Evolutionary conservation across 148 eudicot genomes (phyloP), one percentile per base, ranked within the genome.

Genomic region (Cornus controversa): DNA sequence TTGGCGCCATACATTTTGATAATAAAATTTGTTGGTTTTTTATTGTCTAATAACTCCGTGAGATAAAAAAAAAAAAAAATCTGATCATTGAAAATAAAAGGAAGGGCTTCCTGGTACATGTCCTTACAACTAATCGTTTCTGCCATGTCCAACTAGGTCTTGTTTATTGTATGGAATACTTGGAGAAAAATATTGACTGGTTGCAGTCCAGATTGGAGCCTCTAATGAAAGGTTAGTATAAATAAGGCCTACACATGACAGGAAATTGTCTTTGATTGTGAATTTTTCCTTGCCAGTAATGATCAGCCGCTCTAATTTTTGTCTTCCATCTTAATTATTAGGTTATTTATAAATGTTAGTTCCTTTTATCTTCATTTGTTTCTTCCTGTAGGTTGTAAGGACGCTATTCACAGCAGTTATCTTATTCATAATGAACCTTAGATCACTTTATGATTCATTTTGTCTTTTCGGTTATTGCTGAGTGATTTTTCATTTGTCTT

Each of bases 101-200:
- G 50, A 69, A 65, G 34, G 20, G 22, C 71, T 64, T 71, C 11
- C 29, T 8, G 60, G n/a, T 31, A 60, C 69, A 72, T 74, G 47
- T 34, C 50, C 34, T 69, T 45, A 63, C 66, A 63, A 3, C 29
- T 74, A 69, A 31, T 47, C 26, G 63, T 60, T 70, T 23, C 69
- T 26, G n/a, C 34, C 66, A 5, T 37, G 31, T 70, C 50, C 31
- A 45, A 40, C 34, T 80, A 95, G 98, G 98, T 75, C 97, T 95
- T 67, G 90, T 93, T n/a, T 94, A 94, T 80, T 94, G 98, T 84
- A 91, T 95, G 98, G 98, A 95, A 83, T 95, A 89, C 86, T 75
- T 95, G 81, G 98, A 93, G 87, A 95, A 93, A 85, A 95, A 95
- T 85, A 86, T 95, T 69, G 98, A 93, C 81, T 93, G 98, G 97